Evolutionary conservation across 306 rosid species (phyloP).

Genomic region (Casuarina equisetifolia): DNA sequence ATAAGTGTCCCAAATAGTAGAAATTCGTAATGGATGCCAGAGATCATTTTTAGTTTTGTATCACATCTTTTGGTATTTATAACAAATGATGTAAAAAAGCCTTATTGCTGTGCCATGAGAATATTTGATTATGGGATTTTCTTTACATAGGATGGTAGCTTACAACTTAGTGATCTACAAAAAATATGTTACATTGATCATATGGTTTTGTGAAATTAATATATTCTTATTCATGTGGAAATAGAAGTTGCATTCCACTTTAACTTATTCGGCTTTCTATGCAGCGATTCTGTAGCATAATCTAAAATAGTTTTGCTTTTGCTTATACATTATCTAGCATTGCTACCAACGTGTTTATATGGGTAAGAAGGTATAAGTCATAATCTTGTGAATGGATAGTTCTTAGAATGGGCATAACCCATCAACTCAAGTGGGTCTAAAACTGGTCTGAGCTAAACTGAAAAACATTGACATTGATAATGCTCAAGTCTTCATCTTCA

Average conservation of each 20-base stretch:
- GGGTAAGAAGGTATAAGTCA: not conserved
- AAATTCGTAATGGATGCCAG: not conserved
- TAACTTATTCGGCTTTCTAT: not conserved
- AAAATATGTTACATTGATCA: not conserved
- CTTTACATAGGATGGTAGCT: not conserved
- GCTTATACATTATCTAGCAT: not conserved
- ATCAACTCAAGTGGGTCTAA: not conserved
- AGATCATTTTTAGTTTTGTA: not conserved
- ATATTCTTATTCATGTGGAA: not conserved
- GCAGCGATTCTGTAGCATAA: not conserved
- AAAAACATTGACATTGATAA: not conserved
- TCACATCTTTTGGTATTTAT: not conserved
- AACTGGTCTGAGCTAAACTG: not conserved
- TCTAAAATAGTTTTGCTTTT: not conserved
- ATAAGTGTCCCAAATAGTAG: not conserved
- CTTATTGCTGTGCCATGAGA: not conserved
- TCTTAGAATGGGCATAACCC: not conserved
- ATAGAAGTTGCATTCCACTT: not conserved
- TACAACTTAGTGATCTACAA: not conserved
- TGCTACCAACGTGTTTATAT: not conserved
- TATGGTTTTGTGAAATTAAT: not conserved
- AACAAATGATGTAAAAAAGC: not conserved
- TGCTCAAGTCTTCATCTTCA: not conserved
- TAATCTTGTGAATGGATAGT: not conserved
- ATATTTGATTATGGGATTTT: not conserved